phyloP scores from a whole-genome alignment of 352 stramenopile genomes.

The Globisporangium nagaii region DNA sequence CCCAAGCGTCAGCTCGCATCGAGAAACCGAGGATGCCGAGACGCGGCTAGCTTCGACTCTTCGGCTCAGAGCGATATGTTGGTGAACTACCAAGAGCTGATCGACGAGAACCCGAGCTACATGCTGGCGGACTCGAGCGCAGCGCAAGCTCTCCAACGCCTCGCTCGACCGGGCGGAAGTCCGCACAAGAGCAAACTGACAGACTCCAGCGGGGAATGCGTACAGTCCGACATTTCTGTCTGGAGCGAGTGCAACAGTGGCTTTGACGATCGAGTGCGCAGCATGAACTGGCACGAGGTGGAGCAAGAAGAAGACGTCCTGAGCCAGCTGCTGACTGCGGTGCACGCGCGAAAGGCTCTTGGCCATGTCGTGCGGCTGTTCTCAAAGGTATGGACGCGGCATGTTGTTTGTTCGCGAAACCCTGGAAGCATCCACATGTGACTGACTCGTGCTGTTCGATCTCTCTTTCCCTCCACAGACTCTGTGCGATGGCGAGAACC shows the following conservation, averaged over 20 bases:
- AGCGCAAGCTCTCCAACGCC: constrained; percentile 14
- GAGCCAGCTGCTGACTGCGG: constrained; percentile 53
- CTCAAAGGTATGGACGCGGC: constrained; percentile 18
- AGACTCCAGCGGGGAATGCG: constrained; percentile 16
- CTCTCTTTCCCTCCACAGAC: constrained; percentile 10
- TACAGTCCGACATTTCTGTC: constrained; percentile 34
- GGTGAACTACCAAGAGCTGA: constrained; percentile 60
- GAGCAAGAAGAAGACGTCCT: constrained; percentile 58
- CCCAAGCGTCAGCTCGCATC: neutral
- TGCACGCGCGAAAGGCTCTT: constrained; percentile 63
- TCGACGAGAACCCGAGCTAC: constrained; percentile 81
- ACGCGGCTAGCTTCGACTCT: neutral
- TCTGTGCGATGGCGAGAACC: constrained; percentile 24
- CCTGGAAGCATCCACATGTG: too few species aligned
- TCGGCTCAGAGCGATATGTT: constrained; percentile 4
- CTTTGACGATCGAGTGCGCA: constrained; percentile 52
- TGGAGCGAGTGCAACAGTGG: constrained; percentile 68
- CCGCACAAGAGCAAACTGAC: constrained; percentile 35
- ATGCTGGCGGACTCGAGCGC: constrained; percentile 56
- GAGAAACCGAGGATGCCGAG: neutral
- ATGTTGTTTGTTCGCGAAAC: neutral
- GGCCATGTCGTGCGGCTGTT: constrained; percentile 65
- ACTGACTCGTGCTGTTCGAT: neutral
- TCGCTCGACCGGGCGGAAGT: constrained; percentile 24
- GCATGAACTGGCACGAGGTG: constrained; percentile 57